Evolutionary conservation across 306 rosid species (phyloP), one percentile per base, ranked within the genome.

Genomic region (Cucumis cinereus): DNA sequence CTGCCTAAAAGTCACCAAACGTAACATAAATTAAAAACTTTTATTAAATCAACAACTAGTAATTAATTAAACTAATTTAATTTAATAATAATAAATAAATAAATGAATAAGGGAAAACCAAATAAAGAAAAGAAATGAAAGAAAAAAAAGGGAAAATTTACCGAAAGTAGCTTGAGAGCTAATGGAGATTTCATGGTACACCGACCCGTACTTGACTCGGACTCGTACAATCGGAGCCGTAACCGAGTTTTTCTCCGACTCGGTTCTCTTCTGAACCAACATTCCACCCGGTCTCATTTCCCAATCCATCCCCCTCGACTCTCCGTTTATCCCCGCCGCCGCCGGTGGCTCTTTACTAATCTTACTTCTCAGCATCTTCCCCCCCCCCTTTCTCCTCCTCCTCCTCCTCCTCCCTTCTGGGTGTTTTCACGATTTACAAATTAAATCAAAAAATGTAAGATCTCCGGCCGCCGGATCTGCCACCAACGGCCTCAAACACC

Each of bases 221-320:
- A 94, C 82, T 67, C 73, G 85, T 80, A 94, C 81, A 73, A 79
- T 80, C 10, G 90, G 80, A 38, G 79, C 38, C 26, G 85, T 17
- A n/a, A 59, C 77, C 74, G 82, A 73, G 41, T 73, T 69, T 16
- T 70, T 85, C 55, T 82, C 80, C 43, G 3, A 52, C 24, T 84
- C 88, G 3, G 81, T 82, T 71, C 98, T 84, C 77, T 86, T 89
- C 52, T 93, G 98, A 0, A 93, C 97, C 53, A 93, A 52, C 98
- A 93, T 88, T 80, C 97, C 98, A 26, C 98, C 91, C 6, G 97
- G 98, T 79, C 92, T 84, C 56, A 90, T 60, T 76, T 91, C 97
- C 86, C 83, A 90, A 8, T 83, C 91, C 62, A 66, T 36, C 7
- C 75, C 28, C 52, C 55, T 9, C 3, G 23, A 15, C 5, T 77